phyloP scores from a whole-genome alignment of 208 protist species.

The Wallacemonas sp. region DNA sequence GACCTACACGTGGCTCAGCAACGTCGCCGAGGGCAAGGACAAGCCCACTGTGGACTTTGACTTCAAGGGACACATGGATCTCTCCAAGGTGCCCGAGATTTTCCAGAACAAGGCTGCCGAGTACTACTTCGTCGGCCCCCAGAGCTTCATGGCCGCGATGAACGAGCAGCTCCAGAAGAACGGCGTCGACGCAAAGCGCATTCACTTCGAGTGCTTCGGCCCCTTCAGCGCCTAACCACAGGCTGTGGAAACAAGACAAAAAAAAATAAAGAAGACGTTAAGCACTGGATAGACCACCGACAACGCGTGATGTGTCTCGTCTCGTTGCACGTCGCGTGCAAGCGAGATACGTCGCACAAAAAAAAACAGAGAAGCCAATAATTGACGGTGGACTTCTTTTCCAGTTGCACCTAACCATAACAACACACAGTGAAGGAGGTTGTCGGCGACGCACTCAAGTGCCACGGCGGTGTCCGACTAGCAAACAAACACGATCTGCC shows the following conservation, averaged over 20 bases:
- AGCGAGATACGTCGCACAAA: too few species aligned
- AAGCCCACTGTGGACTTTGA: constrained; percentile 27
- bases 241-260: not conserved
- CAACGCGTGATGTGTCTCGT: too few species aligned
- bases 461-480: too few species aligned
- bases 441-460: too few species aligned
- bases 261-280: not conserved
- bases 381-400: too few species aligned
- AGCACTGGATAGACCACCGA: too few species aligned
- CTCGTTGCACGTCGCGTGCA: too few species aligned
- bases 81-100: constrained; percentile 14
- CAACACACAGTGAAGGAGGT: too few species aligned
- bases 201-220: constrained; percentile 43
- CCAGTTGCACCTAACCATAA: too few species aligned
- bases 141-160: constrained; percentile 24
- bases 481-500: too few species aligned
- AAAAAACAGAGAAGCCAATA: too few species aligned
- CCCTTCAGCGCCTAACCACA: constrained; percentile 15
- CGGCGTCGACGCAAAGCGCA: constrained; percentile 9
- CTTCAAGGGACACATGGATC: constrained; percentile 31
- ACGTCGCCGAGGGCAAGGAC: constrained; percentile 10
- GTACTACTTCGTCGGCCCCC: constrained; percentile 33
- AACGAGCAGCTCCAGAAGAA: constrained; percentile 16
- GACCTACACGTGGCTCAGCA: constrained; percentile 25
- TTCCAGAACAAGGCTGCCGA: constrained; percentile 10